These are phyloP conservation scores for Hypericum androsaemum DNA, from an alignment of 345 rosid genomes.

Conservation along the genomic window DNA sequence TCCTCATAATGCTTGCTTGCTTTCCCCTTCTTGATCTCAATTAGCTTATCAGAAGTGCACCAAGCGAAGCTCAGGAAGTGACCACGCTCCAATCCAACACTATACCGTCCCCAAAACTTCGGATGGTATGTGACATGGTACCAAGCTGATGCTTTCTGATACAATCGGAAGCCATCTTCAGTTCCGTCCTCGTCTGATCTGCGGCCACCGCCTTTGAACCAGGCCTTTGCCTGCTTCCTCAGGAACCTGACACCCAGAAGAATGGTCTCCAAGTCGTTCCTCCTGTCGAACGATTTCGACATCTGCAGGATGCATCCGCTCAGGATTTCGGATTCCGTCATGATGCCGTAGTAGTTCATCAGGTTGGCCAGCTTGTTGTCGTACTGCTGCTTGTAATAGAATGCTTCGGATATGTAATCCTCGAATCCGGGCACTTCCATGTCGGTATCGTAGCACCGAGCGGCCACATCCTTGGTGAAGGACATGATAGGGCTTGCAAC, in stretches of 20 bases:
- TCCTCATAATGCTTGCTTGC: too few species aligned
- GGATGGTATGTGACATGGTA: conserved; percentile 37
- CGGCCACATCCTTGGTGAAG: conserved; percentile 31
- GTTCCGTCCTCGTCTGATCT: background rate
- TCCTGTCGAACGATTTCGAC: background rate
- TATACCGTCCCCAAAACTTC: background rate
- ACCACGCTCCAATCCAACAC: background rate
- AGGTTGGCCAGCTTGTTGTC: too few species aligned
- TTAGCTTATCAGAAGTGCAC: background rate
- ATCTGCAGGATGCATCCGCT: too few species aligned
- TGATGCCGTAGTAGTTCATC: too few species aligned
- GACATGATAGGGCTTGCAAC: conserved; percentile 17
- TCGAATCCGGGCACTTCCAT: conserved; percentile 29
- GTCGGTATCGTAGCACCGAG: conserved; percentile 29
- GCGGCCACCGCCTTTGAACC: conserved; percentile 21
- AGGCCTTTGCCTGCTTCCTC: conserved; percentile 36
- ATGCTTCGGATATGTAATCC: too few species aligned
- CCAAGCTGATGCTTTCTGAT: conserved; percentile 45
- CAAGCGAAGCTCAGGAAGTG: background rate
- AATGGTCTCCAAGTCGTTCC: conserved; percentile 26
- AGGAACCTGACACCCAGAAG: conserved; percentile 24
- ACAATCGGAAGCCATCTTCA: conserved; percentile 9
- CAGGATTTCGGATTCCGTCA: too few species aligned
- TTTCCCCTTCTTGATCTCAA: background rate
- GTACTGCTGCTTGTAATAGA: too few species aligned